Evolutionary conservation across 2,329 filamentous ascomycete genomes (phyloP).

Genomic region (Didymella arachidicola): DNA sequence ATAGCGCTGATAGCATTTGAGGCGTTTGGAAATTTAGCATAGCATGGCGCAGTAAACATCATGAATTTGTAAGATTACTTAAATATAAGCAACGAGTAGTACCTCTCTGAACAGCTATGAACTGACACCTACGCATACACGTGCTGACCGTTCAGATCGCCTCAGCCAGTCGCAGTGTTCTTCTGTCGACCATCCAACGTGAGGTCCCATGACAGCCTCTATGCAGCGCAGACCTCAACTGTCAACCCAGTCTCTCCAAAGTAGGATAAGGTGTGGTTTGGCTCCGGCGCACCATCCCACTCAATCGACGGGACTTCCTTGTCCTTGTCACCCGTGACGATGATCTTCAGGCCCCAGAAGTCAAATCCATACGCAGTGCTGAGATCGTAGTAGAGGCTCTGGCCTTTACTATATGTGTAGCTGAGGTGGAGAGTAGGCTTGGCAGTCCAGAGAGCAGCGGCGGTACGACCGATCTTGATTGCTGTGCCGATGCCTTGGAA

Average conservation of each 20-base stretch:
- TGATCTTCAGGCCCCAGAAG: conserved; percentile 31
- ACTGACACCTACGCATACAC: background rate
- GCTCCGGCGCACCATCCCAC: conserved; percentile 29
- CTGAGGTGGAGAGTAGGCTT: conserved; percentile 32
- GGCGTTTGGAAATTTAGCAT: conserved; percentile 8
- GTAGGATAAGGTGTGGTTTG: conserved; percentile 20
- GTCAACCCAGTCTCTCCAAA: conserved; percentile 30
- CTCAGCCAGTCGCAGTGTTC: background rate
- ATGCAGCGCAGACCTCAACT: conserved; percentile 17
- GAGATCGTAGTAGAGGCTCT: conserved; percentile 37
- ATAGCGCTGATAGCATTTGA: conserved; percentile 11
- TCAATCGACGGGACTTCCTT: conserved; percentile 15
- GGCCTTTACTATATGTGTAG: conserved; percentile 31
- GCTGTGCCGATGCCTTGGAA: conserved; percentile 29
- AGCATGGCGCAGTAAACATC: conserved; percentile 11
- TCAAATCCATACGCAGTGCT: conserved; percentile 30
- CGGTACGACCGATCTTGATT: conserved; percentile 32
- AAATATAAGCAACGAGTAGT: background rate
- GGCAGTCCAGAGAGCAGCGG: conserved; percentile 23
- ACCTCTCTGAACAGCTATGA: background rate
- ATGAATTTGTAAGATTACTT: background rate
- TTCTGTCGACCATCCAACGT: background rate
- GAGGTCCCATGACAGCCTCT: background rate
- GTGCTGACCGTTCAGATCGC: background rate
- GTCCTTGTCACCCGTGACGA: conserved; percentile 17